Conservation (phyloP, 208 protist species). For the Crithidia expoeki region DNA sequence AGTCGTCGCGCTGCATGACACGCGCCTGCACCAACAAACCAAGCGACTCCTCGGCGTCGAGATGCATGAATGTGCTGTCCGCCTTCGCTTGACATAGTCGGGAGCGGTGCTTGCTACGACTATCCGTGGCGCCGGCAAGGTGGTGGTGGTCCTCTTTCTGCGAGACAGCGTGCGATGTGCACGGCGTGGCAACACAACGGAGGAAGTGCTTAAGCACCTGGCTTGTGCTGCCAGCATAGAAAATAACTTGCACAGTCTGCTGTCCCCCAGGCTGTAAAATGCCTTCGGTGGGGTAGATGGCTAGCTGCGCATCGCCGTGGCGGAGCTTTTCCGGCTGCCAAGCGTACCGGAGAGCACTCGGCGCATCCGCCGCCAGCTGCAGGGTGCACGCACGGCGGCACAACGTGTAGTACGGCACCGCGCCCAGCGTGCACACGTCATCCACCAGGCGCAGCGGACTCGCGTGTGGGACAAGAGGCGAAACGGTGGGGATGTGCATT, state of each 20-base stretch:
- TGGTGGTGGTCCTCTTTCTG: not conserved
- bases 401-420: constrained; percentile 81
- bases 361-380: constrained; percentile 25
- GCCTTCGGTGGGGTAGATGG: constrained; percentile 53
- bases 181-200: constrained; percentile 60
- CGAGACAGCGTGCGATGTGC: constrained; percentile 21
- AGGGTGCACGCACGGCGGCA: constrained; percentile 75
- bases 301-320: constrained; percentile 61
- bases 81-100: constrained; percentile 31
- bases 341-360: constrained; percentile 19
- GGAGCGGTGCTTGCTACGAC: constrained; percentile 38
- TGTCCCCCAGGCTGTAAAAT: constrained; percentile 53
- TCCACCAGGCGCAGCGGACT: constrained; percentile 60
- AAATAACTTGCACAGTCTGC: constrained; percentile 49
- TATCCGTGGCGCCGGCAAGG: not conserved
- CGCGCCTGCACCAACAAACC: constrained; percentile 84
- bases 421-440: constrained; percentile 73
- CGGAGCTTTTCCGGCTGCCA: constrained; percentile 39
- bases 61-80: not conserved
- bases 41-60: constrained; percentile 38
- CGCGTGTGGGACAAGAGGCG: constrained; percentile 30
- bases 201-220: constrained; percentile 76
- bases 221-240: constrained; percentile 82
- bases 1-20: constrained; percentile 74
- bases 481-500: constrained; percentile 48